phyloP scores from a whole-genome alignment of 352 stramenopile genomes.

The Thraustotheca clavata region DNA sequence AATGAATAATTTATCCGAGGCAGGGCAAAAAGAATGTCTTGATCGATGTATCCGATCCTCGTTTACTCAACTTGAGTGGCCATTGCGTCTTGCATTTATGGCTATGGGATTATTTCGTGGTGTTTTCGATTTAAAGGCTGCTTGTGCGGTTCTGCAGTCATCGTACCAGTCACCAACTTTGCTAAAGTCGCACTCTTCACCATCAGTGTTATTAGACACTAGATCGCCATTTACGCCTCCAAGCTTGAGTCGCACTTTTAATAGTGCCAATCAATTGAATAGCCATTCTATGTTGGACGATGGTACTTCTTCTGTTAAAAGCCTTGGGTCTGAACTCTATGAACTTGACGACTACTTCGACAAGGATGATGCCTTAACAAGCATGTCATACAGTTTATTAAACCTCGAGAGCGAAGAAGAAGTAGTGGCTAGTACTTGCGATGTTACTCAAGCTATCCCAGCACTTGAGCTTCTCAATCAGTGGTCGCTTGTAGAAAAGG shows the following conservation, averaged over 20 bases:
- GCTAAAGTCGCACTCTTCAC: neutral
- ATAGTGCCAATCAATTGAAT: neutral
- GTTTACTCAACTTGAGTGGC: conserved; percentile 64
- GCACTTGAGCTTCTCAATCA: conserved; percentile 58
- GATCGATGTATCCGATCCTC: conserved; percentile 76
- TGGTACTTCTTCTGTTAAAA: conserved; percentile 42
- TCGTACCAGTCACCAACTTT: neutral
- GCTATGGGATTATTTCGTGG: conserved; percentile 73
- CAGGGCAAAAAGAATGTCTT: conserved; percentile 65
- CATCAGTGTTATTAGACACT: neutral
- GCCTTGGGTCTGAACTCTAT: conserved; percentile 52
- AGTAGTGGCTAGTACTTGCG: conserved; percentile 37
- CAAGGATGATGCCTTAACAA: conserved; percentile 73
- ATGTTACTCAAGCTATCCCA: conserved; percentile 38
- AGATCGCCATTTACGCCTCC: neutral
- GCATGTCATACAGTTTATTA: conserved; percentile 64
- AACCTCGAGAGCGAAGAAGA: conserved; percentile 66
- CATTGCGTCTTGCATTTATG: conserved; percentile 71
- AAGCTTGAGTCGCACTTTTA: neutral
- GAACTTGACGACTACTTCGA: conserved; percentile 62
- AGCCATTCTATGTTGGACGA: conserved; percentile 28
- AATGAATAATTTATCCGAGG: conserved; percentile 66
- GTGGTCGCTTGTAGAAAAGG: conserved; percentile 76
- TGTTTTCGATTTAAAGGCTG: conserved; percentile 61
- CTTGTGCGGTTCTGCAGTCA: conserved; percentile 56